Conservation (phyloP, 2,329 filamentous ascomycete genomes). For the Botrytis cinerea region DNA sequence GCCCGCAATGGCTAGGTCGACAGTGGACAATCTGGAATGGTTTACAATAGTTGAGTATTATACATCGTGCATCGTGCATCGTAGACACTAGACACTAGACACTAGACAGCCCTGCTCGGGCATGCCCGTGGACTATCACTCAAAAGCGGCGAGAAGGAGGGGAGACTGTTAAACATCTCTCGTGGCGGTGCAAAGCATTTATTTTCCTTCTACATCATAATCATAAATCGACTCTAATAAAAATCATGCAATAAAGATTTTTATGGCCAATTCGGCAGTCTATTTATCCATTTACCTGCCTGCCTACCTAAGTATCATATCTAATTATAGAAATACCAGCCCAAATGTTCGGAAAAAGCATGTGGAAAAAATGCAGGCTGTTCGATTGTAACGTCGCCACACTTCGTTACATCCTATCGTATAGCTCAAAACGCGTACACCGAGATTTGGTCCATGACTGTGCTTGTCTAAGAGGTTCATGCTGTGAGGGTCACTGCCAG, state of each 20-base stretch:
- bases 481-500: constrained; percentile 16
- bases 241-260: background rate
- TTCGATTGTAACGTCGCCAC: constrained; percentile 20
- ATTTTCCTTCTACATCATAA: background rate
- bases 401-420: constrained; percentile 19
- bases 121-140: constrained; percentile 14
- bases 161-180: background rate
- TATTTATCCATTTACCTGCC: background rate
- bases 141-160: constrained; percentile 12
- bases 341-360: constrained; percentile 2
- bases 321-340: constrained; percentile 22
- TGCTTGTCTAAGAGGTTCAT: constrained; percentile 21
- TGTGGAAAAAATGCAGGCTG: background rate
- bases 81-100: background rate
- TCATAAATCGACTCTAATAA: background rate
- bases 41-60: background rate
- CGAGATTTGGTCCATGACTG: constrained; percentile 11
- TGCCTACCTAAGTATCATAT: background rate
- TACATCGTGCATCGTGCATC: background rate
- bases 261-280: background rate
- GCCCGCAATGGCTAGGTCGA: background rate
- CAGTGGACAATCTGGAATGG: too few relatives aligned
- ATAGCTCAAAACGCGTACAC: constrained; percentile 19
- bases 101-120: constrained; percentile 10
- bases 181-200: constrained; percentile 20